Percentiles rank a stretch among this genome's conserved stretches.
These are phyloP conservation scores for Fusarium multiceps DNA, from an alignment of 2,329 filamentous ascomycete genomes.

Conservation along the genomic window DNA sequence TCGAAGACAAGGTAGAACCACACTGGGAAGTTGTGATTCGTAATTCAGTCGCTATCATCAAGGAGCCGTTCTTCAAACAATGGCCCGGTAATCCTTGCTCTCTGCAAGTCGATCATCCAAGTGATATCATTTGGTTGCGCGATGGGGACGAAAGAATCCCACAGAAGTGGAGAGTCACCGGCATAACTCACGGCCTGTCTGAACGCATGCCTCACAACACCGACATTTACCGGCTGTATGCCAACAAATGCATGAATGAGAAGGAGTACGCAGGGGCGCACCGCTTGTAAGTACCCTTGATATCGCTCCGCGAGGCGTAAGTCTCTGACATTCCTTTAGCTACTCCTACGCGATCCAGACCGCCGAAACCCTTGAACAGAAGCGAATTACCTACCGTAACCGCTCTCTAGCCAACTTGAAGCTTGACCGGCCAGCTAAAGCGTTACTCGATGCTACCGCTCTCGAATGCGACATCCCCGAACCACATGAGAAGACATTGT, in stretches of 20 bases:
- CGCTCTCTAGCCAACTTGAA: constrained; percentile 51
- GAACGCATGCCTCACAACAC: not conserved
- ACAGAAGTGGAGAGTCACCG: constrained; percentile 46
- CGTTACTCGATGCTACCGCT: constrained; percentile 47
- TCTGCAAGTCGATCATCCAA: constrained; percentile 64
- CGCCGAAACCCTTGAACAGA: constrained; percentile 45
- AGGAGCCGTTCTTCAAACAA: constrained; percentile 64
- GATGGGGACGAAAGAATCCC: constrained; percentile 54
- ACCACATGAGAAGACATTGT: constrained; percentile 56
- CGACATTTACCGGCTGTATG: constrained; percentile 29
- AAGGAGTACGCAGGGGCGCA: constrained; percentile 47
- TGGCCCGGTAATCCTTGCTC: constrained; percentile 53
- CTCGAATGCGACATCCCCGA: constrained; percentile 13
- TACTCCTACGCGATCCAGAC: not conserved
- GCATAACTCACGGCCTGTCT: not conserved
- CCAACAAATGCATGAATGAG: constrained; percentile 49
- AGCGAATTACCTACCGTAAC: constrained; percentile 49
- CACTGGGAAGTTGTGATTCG: constrained; percentile 50
- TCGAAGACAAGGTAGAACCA: constrained; percentile 50
- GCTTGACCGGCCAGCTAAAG: constrained; percentile 46
- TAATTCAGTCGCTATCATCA: constrained; percentile 54
- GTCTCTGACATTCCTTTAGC: not conserved
- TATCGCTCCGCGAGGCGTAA: rapidly evolving
- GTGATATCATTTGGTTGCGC: constrained; percentile 58
- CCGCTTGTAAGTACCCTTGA: constrained; percentile 44